These are phyloP conservation scores for Pterocarpus macrocarpus DNA, from an alignment of 306 rosid genomes.

Conservation along the genomic window DNA sequence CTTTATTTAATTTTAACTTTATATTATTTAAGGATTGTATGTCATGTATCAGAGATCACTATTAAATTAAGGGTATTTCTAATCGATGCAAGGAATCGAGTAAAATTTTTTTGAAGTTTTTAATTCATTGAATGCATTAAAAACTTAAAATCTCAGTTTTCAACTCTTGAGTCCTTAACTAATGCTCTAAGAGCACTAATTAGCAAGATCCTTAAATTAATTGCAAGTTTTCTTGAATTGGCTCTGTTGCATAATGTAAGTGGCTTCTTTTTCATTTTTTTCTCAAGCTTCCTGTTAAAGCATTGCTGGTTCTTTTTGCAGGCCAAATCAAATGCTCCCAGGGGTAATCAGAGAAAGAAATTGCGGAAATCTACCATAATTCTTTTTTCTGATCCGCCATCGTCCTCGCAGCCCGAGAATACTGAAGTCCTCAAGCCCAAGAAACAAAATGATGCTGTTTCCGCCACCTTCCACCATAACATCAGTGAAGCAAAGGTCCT, in stretches of 20 bases:
- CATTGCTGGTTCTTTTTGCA: slow-evolving; percentile 36
- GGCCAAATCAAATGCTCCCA: slow-evolving; percentile 71
- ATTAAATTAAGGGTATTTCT: background rate
- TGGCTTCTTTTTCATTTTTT: background rate
- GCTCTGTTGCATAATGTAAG: background rate
- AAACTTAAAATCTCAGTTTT: no score
- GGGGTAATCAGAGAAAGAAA: slow-evolving; percentile 79
- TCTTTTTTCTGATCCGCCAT: slow-evolving; percentile 63
- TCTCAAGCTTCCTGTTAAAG: background rate
- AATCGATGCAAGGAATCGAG: no score
- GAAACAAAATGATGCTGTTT: slow-evolving; percentile 35
- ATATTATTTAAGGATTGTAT: background rate
- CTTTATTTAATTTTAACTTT: background rate
- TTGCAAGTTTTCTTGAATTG: background rate
- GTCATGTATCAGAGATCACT: background rate
- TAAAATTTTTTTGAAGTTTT: no score
- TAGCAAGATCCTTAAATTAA: no score
- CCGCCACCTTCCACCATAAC: background rate
- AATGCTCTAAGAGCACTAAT: no score
- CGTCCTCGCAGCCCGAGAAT: slow-evolving; percentile 57
- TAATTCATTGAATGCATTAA: no score
- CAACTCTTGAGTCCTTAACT: no score
- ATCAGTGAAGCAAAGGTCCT: slow-evolving; percentile 17
- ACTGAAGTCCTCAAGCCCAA: slow-evolving; percentile 37
- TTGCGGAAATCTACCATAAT: slow-evolving; percentile 72